Percentiles rank a stretch among this genome's conserved stretches.
Evolutionary conservation across 176 grass and related monocot species (phyloP).

Genomic region (Otatea glauca): DNA sequence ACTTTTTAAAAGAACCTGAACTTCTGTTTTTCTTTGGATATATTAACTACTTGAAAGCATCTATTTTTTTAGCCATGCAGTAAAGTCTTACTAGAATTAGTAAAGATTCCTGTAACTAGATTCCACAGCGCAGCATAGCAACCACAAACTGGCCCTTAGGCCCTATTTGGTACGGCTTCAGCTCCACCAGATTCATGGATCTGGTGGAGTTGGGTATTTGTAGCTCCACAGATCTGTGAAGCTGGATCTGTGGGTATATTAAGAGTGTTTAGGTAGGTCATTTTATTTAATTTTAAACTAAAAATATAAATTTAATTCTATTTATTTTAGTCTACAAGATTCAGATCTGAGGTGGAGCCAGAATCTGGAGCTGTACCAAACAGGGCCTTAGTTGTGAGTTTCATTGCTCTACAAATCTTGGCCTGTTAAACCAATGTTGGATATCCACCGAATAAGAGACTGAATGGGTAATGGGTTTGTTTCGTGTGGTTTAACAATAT

Average conservation of each 20-base stretch:
- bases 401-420: not conserved
- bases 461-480: not conserved
- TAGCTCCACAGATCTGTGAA: too few relatives aligned
- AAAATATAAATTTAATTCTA: too few relatives aligned
- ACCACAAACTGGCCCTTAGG: not conserved
- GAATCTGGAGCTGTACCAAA: too few relatives aligned
- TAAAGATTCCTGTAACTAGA: not conserved
- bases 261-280: too few relatives aligned
- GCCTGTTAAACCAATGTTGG: not conserved
- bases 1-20: not conserved
- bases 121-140: not conserved
- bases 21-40: not conserved
- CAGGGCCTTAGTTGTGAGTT: not conserved
- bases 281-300: too few relatives aligned
- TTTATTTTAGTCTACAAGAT: too few relatives aligned
- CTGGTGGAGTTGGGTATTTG: too few relatives aligned
- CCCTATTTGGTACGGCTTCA: too few relatives aligned
- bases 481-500: not conserved
- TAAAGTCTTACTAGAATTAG: not conserved
- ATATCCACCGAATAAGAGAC: not conserved
- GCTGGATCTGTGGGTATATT: too few relatives aligned
- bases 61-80: slow-evolving; percentile 4
- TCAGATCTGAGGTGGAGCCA: too few relatives aligned
- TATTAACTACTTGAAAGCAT: not conserved
- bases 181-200: too few relatives aligned